These are phyloP conservation scores for Elaeagnus macrophylla DNA, from an alignment of 306 rosid genomes.

Conservation along the genomic window DNA sequence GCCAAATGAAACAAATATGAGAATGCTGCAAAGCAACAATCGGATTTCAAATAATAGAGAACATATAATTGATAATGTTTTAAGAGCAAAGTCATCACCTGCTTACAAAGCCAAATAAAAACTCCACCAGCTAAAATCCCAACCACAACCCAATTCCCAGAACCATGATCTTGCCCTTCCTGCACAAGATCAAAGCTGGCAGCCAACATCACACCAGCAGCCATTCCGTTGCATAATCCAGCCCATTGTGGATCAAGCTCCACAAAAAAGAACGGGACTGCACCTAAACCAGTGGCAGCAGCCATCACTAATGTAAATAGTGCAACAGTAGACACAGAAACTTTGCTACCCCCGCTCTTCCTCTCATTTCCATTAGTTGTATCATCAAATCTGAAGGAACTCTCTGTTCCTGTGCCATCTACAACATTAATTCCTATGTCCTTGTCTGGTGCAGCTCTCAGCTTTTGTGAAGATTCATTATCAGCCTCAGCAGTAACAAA, in stretches of 20 bases:
- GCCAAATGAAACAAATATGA: constrained; percentile 9
- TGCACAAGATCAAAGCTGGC: constrained; percentile 90
- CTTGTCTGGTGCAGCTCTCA: constrained; percentile 63
- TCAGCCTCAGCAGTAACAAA: constrained; percentile 44
- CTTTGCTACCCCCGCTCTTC: constrained; percentile 54
- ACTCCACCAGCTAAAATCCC: constrained; percentile 86
- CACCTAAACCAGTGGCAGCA: constrained; percentile 97
- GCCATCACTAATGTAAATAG: constrained; percentile 94
- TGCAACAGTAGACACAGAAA: constrained; percentile 87
- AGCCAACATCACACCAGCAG: constrained; percentile 99
- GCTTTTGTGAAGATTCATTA: constrained; percentile 32
- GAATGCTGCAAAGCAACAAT: constrained; percentile 3
- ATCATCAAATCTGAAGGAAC: constrained; percentile 35
- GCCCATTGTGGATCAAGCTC: constrained; percentile 99
- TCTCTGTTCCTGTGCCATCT: constrained; percentile 76
- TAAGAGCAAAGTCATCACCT: constrained; percentile 39
- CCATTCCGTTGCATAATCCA: constrained; percentile 97
- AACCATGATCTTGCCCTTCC: constrained; percentile 85
- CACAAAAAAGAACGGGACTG: constrained; percentile 96
- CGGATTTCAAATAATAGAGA: constrained; percentile 1
- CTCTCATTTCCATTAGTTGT: constrained; percentile 32
- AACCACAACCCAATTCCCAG: constrained; percentile 85
- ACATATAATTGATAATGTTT: not conserved
- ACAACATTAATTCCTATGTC: constrained; percentile 59
- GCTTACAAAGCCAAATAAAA: constrained; percentile 88